A percentile compares a stretch with the other conserved stretches of the same genome.
These are phyloP conservation scores for Apiospora malaysiana DNA, from an alignment of 2,329 filamentous ascomycete genomes.

Conservation along the genomic window DNA sequence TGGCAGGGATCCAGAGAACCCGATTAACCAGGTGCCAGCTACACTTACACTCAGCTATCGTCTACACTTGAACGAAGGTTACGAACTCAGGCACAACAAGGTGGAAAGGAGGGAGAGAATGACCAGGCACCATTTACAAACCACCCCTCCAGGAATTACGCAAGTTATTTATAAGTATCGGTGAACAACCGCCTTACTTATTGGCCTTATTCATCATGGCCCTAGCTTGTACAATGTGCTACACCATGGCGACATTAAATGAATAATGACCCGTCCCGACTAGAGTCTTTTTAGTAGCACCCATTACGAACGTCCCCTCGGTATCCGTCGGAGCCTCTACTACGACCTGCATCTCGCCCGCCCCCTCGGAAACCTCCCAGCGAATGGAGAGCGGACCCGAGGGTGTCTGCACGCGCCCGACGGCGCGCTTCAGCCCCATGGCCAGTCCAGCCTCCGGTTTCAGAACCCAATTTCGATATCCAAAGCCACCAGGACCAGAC, in stretches of 20 bases:
- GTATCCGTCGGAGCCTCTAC: conserved; percentile 27
- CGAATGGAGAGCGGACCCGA: conserved; percentile 34
- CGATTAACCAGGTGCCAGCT: too few species aligned
- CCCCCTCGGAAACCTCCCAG: conserved; percentile 26
- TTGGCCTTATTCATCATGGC: too few species aligned
- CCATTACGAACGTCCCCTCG: conserved; percentile 25
- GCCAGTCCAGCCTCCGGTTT: conserved; percentile 33
- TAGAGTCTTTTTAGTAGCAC: conserved; percentile 20
- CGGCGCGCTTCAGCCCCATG: conserved; percentile 36
- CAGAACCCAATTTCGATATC: conserved; percentile 37
- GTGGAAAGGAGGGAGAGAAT: too few species aligned
- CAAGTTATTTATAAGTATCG: too few species aligned
- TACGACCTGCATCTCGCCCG: conserved; percentile 20
- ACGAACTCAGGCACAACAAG: too few species aligned
- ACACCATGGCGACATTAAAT: not conserved
- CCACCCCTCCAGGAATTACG: too few species aligned
- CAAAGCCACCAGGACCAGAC: conserved; percentile 30
- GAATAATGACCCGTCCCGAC: conserved; percentile 23
- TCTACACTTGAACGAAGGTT: too few species aligned
- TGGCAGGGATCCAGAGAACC: too few species aligned
- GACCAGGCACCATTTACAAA: too few species aligned
- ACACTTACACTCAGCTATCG: too few species aligned
- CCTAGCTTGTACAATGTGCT: too few species aligned
- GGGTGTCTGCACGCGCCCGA: conserved; percentile 35
- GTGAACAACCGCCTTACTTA: too few species aligned